A percentile compares a stretch with the other conserved stretches of the same genome.
Evolutionary conservation across 2,329 filamentous ascomycete genomes (phyloP).

Genomic region (Botrytis squamosa): DNA sequence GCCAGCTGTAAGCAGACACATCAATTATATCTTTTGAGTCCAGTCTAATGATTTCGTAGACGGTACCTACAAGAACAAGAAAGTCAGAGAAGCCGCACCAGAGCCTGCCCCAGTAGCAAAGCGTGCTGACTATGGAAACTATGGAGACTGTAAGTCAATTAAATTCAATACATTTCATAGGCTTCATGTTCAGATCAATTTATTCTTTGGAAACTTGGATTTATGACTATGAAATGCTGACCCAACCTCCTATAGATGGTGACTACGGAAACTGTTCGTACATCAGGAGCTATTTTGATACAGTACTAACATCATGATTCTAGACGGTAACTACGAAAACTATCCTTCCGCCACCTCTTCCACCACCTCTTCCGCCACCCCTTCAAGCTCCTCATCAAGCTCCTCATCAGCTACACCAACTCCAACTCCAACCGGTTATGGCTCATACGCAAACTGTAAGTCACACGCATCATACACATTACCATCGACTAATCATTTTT

Average conservation of each 20-base stretch:
- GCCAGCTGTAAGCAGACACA: slow-evolving; percentile 7
- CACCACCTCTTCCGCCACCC: not conserved
- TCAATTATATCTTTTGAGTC: not conserved
- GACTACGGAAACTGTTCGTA: slow-evolving; percentile 13
- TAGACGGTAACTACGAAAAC: slow-evolving; percentile 17
- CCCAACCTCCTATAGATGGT: slow-evolving; percentile 13
- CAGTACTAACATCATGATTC: not conserved
- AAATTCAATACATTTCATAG: not conserved
- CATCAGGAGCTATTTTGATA: not conserved
- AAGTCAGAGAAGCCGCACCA: slow-evolving; percentile 4
- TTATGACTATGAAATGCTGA: slow-evolving; percentile 14
- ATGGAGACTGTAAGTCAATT: slow-evolving; percentile 14
- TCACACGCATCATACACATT: not conserved
- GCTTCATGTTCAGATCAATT: not conserved
- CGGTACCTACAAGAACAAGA: slow-evolving; percentile 4
- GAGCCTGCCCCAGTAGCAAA: slow-evolving; percentile 5
- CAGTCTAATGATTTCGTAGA: not conserved
- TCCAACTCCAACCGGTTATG: slow-evolving; percentile 20
- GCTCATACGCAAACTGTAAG: slow-evolving; percentile 23
- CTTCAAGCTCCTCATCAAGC: not conserved
- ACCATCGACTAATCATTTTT: not conserved
- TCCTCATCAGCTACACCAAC: not conserved
- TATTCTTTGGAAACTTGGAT: not conserved
- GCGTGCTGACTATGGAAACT: slow-evolving; percentile 10
- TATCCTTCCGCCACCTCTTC: slow-evolving; percentile 6